A percentile compares a stretch with the other conserved stretches of the same genome.
These are phyloP conservation scores for Calonectria henricotiae DNA, from an alignment of 2,329 filamentous ascomycete genomes.

Conservation along the genomic window DNA sequence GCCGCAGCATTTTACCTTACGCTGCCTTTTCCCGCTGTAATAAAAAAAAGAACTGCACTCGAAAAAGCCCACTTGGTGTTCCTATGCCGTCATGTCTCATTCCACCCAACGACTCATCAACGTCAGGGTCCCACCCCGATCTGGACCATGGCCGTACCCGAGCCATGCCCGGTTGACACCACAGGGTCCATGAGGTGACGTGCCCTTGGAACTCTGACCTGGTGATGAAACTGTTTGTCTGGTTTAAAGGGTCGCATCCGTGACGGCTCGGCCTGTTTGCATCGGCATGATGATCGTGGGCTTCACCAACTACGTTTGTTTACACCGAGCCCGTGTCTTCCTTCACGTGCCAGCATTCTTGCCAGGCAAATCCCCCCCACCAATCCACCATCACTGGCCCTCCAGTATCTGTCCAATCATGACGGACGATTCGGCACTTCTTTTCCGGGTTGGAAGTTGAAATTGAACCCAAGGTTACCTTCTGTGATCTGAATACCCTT, in stretches of 20 bases:
- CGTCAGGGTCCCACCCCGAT: conserved; percentile 33
- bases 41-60: not conserved
- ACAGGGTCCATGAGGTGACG: conserved; percentile 24
- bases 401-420: not conserved
- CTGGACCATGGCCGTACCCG: conserved; percentile 9
- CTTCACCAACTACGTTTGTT: conserved; percentile 6
- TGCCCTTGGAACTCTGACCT: conserved; percentile 20
- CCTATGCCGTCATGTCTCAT: conserved; percentile 50
- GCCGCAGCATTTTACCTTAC: conserved; percentile 1
- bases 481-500: conserved; percentile 4
- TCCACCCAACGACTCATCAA: conserved; percentile 30
- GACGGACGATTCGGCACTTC: not conserved
- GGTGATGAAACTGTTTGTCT: conserved; percentile 17
- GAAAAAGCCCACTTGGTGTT: conserved; percentile 4
- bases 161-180: conserved; percentile 29
- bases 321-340: conserved; percentile 7
- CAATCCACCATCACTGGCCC: not conserved
- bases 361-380: not conserved
- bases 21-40: conserved; percentile 21
- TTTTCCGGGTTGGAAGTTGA: not conserved
- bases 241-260: conserved; percentile 23
- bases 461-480: not conserved
- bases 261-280: conserved; percentile 9
- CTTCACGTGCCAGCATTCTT: conserved; percentile 12
- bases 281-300: not conserved